Conservation (phyloP, 805 yeast genomes). For the Clavispora fructus region DNA sequence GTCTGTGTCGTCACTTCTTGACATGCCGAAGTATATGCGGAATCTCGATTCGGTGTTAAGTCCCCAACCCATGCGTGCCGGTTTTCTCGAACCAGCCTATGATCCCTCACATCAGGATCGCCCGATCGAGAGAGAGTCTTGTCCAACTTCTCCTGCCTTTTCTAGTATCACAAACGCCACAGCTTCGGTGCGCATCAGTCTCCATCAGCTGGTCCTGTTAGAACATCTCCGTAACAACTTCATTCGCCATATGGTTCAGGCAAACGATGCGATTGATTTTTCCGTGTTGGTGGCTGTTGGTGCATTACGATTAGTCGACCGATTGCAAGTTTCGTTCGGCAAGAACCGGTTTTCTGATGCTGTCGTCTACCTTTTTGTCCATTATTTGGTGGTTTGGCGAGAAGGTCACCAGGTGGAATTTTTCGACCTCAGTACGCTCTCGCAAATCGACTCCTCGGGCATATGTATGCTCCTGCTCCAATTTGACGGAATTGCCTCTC, state of each 20-base stretch:
- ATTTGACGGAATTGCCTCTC: neutral
- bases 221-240: constrained; percentile 26
- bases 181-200: constrained; percentile 13
- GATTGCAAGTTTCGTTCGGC: constrained; percentile 19
- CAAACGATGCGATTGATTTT: constrained; percentile 19
- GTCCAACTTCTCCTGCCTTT: neutral
- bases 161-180: constrained; percentile 3
- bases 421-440: neutral
- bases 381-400: constrained; percentile 26
- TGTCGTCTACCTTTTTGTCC: constrained; percentile 29
- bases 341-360: constrained; percentile 4
- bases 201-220: constrained; percentile 16
- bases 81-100: neutral
- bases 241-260: constrained; percentile 23
- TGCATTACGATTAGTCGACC: constrained; percentile 31
- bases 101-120: neutral
- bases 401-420: neutral
- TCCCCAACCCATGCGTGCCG: neutral
- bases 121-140: neutral
- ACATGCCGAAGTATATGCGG: neutral
- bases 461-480: neutral
- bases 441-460: neutral
- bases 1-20: neutral
- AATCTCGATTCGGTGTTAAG: neutral
- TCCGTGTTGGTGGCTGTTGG: constrained; percentile 29